phyloP scores from a whole-genome alignment of 1,284 basidiomycete genomes.

The Ustilago hordei region DNA sequence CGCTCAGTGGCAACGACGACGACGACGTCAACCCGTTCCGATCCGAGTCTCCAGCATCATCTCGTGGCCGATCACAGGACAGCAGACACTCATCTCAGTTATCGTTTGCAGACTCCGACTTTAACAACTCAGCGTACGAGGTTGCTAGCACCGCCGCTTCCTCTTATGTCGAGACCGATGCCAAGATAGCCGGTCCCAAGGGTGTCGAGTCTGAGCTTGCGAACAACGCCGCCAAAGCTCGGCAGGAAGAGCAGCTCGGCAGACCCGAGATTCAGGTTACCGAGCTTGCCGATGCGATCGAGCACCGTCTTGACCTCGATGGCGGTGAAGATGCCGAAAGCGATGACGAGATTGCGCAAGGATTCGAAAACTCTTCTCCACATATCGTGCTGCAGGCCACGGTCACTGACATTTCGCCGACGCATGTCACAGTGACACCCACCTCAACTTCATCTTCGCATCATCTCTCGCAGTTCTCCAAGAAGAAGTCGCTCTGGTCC shows the following conservation, averaged over 20 bases:
- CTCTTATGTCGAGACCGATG: constrained; percentile 39
- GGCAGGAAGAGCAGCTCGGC: constrained; percentile 52
- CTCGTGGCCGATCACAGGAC: constrained; percentile 37
- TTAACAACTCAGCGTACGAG: constrained; percentile 24
- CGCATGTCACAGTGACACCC: constrained; percentile 61
- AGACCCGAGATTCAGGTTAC: constrained; percentile 53
- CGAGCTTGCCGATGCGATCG: constrained; percentile 41
- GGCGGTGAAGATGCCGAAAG: constrained; percentile 19
- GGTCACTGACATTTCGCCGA: constrained; percentile 60
- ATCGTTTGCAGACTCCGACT: constrained; percentile 35
- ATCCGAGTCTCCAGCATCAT: constrained; percentile 26
- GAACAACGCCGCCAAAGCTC: constrained; percentile 25
- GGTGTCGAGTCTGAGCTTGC: constrained; percentile 44
- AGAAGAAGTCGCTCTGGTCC: constrained; percentile 61
- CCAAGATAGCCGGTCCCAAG: constrained; percentile 40
- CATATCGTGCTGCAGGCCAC: constrained; percentile 65
- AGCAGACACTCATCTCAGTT: constrained; percentile 40
- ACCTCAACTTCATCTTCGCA: constrained; percentile 29
- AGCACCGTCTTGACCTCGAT: constrained; percentile 43
- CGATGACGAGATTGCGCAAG: constrained; percentile 39
- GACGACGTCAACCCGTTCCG: constrained; percentile 24
- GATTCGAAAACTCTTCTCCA: constrained; percentile 55
- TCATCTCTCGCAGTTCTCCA: constrained; percentile 36
- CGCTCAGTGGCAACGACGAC: constrained; percentile 7
- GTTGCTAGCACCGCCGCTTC: constrained; percentile 35